A percentile compares a stretch with the other conserved stretches of the same genome.
These are phyloP conservation scores for Neocucurbitaria cava DNA, from an alignment of 2,329 filamentous ascomycete genomes.

Conservation along the genomic window DNA sequence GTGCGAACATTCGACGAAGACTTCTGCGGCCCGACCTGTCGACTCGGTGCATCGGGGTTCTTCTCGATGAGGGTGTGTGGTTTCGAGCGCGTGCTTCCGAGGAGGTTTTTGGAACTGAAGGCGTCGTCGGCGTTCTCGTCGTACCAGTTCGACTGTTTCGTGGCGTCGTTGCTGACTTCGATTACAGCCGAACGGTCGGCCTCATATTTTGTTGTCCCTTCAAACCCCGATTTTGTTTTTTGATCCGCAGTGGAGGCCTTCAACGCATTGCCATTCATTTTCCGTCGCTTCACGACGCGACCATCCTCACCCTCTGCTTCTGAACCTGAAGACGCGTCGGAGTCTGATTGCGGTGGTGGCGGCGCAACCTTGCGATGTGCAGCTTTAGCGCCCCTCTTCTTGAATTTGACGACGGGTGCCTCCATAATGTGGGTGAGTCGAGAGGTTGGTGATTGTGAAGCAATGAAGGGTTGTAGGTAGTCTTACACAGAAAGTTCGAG, in stretches of 20 bases:
- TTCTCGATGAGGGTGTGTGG: conserved; percentile 71
- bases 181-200: conserved; percentile 70
- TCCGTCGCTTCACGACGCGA: conserved; percentile 79
- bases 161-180: conserved; percentile 80
- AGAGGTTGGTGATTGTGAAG: not conserved
- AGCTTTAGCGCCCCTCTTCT: conserved; percentile 79
- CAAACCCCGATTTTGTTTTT: conserved; percentile 48
- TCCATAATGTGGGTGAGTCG: conserved; percentile 40
- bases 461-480: not conserved
- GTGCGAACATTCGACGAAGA: conserved; percentile 88
- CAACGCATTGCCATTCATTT: conserved; percentile 70
- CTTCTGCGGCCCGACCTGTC: conserved; percentile 84
- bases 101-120: conserved; percentile 61
- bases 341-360: conserved; percentile 67
- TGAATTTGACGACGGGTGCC: conserved; percentile 74
- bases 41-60: conserved; percentile 74
- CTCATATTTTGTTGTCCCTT: conserved; percentile 61
- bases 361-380: conserved; percentile 84
- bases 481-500: conserved; percentile 25
- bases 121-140: conserved; percentile 70
- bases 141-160: conserved; percentile 88
- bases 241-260: conserved; percentile 68
- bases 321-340: conserved; percentile 71
- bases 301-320: conserved; percentile 73
- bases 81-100: conserved; percentile 62